These are phyloP conservation scores for Vicia faba DNA, from an alignment of 306 rosid species.

Conservation along the genomic window DNA sequence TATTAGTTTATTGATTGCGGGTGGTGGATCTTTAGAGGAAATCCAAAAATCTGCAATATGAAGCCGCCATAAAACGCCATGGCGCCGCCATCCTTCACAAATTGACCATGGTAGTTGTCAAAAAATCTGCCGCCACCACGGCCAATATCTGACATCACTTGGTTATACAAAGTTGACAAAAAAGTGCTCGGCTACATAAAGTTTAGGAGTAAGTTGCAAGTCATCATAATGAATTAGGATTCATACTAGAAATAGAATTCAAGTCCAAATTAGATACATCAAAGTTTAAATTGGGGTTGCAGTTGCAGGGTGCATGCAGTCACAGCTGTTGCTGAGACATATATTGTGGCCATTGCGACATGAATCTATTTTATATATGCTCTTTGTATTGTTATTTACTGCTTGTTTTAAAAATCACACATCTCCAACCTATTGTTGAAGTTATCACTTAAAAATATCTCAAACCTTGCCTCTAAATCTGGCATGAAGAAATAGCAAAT, in stretches of 20 bases:
- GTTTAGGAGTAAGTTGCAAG: background rate
- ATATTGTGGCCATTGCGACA: background rate
- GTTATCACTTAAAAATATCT: background rate
- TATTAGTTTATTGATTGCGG: background rate
- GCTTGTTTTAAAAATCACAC: background rate
- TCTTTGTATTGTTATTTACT: background rate
- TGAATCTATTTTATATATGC: background rate
- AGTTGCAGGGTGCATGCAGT: background rate
- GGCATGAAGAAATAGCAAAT: background rate
- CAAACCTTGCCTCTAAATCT: background rate
- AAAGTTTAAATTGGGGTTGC: background rate
- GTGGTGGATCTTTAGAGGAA: background rate
- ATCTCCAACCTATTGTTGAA: background rate
- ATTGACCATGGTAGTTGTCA: background rate
- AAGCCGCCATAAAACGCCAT: background rate
- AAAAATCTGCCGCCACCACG: background rate
- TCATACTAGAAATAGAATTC: background rate
- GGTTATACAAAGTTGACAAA: background rate
- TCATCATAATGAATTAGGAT: background rate
- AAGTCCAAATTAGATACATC: constrained; percentile 2
- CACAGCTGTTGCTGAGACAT: background rate
- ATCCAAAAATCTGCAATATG: background rate
- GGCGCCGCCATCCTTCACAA: background rate
- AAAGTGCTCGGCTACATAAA: background rate
- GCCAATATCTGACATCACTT: background rate